Conservation (phyloP, 208 protist genomes). For the Entamoeba invadens region DNA sequence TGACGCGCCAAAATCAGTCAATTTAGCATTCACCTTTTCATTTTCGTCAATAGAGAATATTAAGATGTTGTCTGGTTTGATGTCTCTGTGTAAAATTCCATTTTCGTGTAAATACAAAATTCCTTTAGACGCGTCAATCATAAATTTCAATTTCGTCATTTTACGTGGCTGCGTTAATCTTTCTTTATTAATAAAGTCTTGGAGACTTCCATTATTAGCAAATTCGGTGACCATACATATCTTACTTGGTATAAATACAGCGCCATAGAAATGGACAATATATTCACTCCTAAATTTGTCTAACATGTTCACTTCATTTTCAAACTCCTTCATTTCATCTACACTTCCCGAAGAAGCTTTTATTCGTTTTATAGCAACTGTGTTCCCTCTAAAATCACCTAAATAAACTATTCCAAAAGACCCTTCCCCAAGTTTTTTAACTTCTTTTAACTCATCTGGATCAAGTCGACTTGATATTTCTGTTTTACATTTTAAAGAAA, state of each 20-base stretch:
- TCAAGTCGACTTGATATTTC: neutral
- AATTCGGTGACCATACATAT: conserved; percentile 43
- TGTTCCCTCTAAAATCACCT: neutral
- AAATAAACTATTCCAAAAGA: neutral
- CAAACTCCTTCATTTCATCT: conserved; percentile 17
- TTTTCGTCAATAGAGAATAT: neutral
- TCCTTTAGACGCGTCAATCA: neutral
- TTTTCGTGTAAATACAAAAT: conserved; percentile 2
- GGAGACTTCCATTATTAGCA: conserved; percentile 12
- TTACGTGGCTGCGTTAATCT: too few relatives aligned
- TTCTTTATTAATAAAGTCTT: neutral
- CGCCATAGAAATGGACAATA: conserved; percentile 44
- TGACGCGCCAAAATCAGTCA: conserved; percentile 13
- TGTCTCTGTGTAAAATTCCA: conserved; percentile 6
- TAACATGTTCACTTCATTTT: conserved; percentile 33
- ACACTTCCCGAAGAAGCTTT: neutral
- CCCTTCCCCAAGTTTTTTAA: neutral
- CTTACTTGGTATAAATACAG: conserved; percentile 32
- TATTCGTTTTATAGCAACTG: neutral
- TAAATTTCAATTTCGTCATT: neutral
- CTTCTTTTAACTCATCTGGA: neutral
- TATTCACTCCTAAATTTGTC: conserved; percentile 34
- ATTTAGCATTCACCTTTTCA: neutral
- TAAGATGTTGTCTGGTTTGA: conserved; percentile 11
- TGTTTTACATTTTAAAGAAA: neutral